phyloP scores from a whole-genome alignment of 148 eudicot genomes.

The Persicaria tinctoria region DNA sequence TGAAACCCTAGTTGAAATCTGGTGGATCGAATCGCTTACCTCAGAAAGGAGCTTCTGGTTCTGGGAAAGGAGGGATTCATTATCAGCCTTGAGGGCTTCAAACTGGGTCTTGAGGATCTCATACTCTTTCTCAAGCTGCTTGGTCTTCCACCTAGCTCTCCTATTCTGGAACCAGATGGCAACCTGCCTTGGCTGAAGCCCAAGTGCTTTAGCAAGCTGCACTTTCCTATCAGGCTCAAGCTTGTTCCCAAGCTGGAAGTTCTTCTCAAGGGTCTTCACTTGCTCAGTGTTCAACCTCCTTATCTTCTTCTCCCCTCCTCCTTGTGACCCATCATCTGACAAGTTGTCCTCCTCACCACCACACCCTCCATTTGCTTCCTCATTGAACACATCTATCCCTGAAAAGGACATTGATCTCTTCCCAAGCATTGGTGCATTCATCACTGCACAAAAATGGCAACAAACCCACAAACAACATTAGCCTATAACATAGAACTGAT shows the following conservation, averaged over 20 bases:
- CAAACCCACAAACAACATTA: not conserved
- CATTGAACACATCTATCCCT: conserved; percentile 49
- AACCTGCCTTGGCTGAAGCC: conserved; percentile 86
- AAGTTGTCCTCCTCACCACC: conserved; percentile 21
- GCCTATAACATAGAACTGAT: not conserved
- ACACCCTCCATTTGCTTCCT: not conserved
- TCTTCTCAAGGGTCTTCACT: conserved; percentile 87
- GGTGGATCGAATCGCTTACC: conserved; percentile 27
- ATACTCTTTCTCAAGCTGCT: conserved; percentile 92
- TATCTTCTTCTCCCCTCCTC: conserved; percentile 78
- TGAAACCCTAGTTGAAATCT: not conserved
- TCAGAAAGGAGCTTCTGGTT: conserved; percentile 83
- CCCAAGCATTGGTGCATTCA: conserved; percentile 42
- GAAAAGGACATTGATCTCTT: conserved; percentile 89
- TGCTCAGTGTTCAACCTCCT: conserved; percentile 90
- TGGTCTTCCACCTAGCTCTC: conserved; percentile 95
- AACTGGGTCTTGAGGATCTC: conserved; percentile 73
- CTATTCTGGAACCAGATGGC: conserved; percentile 98
- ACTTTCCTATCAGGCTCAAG: conserved; percentile 95
- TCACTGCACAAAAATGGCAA: not conserved
- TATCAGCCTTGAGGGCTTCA: conserved; percentile 77
- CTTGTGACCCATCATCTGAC: conserved; percentile 82
- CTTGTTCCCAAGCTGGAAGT: conserved; percentile 82
- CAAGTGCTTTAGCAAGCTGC: conserved; percentile 88
- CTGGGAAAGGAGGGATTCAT: conserved; percentile 66